phyloP scores from a whole-genome alignment of 2,329 filamentous ascomycete species.

The Sclerotinia trifoliorum region DNA sequence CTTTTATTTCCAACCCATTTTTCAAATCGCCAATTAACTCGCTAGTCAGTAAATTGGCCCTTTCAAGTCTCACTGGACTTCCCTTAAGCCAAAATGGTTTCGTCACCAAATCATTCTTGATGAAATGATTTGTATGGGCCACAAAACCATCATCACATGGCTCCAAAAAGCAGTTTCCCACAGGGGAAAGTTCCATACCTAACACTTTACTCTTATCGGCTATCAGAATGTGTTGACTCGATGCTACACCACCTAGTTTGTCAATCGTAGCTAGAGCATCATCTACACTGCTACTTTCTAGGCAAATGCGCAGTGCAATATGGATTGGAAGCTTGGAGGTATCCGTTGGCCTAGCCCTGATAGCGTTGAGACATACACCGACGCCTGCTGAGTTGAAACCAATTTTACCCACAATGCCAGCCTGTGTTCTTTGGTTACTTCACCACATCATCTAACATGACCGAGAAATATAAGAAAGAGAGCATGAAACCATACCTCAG shows the following conservation, averaged over 20 bases:
- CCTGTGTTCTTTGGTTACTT: slow-evolving; percentile 24
- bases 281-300: slow-evolving; percentile 47
- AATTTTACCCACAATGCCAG: slow-evolving; percentile 46
- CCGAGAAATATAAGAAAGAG: not conserved
- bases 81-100: slow-evolving; percentile 40
- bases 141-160: slow-evolving; percentile 27
- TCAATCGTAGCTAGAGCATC: slow-evolving; percentile 47
- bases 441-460: not conserved
- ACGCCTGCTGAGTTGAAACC: slow-evolving; percentile 55
- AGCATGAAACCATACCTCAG: slow-evolving; percentile 19
- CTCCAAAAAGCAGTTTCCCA: slow-evolving; percentile 35
- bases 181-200: slow-evolving; percentile 49
- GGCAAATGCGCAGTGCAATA: slow-evolving; percentile 51
- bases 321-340: slow-evolving; percentile 51
- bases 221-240: slow-evolving; percentile 53
- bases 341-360: slow-evolving; percentile 50
- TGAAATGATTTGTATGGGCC: slow-evolving; percentile 40
- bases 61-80: slow-evolving; percentile 39
- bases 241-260: slow-evolving; percentile 53
- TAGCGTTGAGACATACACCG: slow-evolving; percentile 56
- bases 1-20: not conserved
- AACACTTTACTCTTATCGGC: slow-evolving; percentile 43
- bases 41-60: slow-evolving; percentile 30
- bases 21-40: slow-evolving; percentile 22
- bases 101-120: slow-evolving; percentile 37